Evolutionary conservation across 169 alveolate species (phyloP).

Genomic region (Cryptosporidium muris): DNA sequence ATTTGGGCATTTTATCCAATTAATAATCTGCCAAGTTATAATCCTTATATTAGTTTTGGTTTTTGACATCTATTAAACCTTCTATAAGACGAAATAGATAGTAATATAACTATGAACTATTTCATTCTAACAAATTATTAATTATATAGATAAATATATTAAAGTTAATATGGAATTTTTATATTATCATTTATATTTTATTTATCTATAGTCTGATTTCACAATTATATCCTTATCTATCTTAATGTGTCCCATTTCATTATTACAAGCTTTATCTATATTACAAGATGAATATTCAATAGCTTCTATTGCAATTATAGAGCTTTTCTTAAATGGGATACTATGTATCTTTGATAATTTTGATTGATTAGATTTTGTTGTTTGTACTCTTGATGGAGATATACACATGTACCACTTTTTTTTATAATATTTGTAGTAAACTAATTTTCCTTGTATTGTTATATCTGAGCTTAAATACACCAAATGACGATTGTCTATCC

Average conservation of each 20-base stretch:
- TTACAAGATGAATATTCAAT: constrained; percentile 7
- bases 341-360: constrained; percentile 3
- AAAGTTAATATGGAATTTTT: too few species aligned
- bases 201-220: too few species aligned
- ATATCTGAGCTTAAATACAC: constrained; percentile 27
- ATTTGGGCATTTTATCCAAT: constrained; percentile 69
- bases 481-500: not conserved
- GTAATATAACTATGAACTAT: not conserved
- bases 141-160: too few species aligned
- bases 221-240: not conserved
- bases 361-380: constrained; percentile 3
- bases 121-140: too few species aligned
- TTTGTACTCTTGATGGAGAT: constrained; percentile 2
- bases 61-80: not conserved
- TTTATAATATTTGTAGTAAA: constrained; percentile 42
- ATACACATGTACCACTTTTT: constrained; percentile 54
- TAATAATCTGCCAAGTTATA: constrained; percentile 27
- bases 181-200: too few species aligned
- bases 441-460: constrained; percentile 47
- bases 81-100: not conserved
- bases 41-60: constrained; percentile 14
- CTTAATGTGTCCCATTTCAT: not conserved
- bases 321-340: constrained; percentile 10
- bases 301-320: constrained; percentile 31
- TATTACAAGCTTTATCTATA: not conserved